Conservation (phyloP, 2,329 filamentous ascomycete species). For the Aspergillus nomiae region DNA sequence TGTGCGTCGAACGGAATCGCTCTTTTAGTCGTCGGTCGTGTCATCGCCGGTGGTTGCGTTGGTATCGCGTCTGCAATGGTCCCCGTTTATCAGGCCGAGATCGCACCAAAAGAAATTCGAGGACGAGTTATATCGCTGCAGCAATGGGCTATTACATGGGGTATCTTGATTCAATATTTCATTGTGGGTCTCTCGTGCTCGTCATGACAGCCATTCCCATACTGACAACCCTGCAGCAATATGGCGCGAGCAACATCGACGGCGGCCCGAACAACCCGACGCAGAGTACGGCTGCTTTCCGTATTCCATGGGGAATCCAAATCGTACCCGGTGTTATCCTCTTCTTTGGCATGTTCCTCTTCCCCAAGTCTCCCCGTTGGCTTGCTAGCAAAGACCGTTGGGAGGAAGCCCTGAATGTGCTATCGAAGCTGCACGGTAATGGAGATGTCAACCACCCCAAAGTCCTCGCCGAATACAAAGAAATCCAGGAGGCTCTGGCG, state of each 20-base stretch:
- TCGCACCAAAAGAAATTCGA: conserved; percentile 58
- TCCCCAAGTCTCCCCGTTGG: conserved; percentile 65
- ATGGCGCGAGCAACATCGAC: conserved; percentile 48
- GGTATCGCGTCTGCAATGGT: conserved; percentile 73
- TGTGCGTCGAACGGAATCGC: conserved; percentile 64
- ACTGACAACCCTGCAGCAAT: conserved; percentile 15
- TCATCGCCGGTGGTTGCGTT: conserved; percentile 70
- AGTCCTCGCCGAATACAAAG: conserved; percentile 66
- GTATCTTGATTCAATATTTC: conserved; percentile 68
- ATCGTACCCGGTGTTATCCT: conserved; percentile 61
- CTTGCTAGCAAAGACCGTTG: conserved; percentile 62
- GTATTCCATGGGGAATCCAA: conserved; percentile 65
- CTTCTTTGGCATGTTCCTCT: conserved; percentile 52
- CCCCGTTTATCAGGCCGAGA: conserved; percentile 68
- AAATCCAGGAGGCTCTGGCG: conserved; percentile 71
- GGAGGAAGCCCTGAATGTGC: conserved; percentile 52
- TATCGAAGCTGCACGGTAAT: conserved; percentile 61
- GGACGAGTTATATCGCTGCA: conserved; percentile 68
- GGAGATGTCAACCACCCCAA: conserved; percentile 66
- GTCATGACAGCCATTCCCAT: conserved; percentile 14
- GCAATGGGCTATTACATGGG: conserved; percentile 74
- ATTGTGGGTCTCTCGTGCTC: conserved; percentile 39
- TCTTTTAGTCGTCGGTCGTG: conserved; percentile 70
- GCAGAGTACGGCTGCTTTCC: conserved; percentile 59
- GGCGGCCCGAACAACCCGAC: conserved; percentile 53